phyloP scores from a whole-genome alignment of 179 eudicot genomes.

The Sideroxylon spinosum region DNA sequence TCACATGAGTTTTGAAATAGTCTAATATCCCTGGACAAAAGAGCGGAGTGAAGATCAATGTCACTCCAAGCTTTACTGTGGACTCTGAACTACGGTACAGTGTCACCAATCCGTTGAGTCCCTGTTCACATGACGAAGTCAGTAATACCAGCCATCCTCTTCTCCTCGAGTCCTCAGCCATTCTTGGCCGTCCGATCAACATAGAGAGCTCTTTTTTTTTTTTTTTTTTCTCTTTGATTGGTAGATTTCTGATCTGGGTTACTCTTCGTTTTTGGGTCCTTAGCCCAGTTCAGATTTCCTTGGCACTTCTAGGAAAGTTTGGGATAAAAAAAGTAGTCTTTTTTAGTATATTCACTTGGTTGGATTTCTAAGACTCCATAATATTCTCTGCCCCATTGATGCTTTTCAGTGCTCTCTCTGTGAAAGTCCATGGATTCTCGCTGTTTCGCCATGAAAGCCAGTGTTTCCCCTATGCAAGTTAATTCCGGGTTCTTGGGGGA shows the following conservation, averaged over 20 bases:
- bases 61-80: neutral
- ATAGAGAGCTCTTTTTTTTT: neutral
- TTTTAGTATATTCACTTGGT: neutral
- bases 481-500: conserved; percentile 37
- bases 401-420: too few species aligned
- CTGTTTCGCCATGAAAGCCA: conserved; percentile 30
- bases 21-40: neutral
- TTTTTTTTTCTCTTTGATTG: neutral
- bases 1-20: too few species aligned
- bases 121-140: conserved; percentile 5
- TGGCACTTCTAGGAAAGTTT: conserved; percentile 2
- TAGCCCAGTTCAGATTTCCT: too few species aligned
- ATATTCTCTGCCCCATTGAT: neutral
- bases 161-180: neutral
- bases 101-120: neutral
- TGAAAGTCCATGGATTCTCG: conserved; percentile 45
- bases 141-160: neutral
- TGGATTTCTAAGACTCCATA: neutral
- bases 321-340: neutral
- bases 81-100: neutral
- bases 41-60: neutral
- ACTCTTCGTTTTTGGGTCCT: neutral
- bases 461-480: conserved; percentile 21
- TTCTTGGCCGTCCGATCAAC: neutral
- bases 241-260: conserved; percentile 12